These are phyloP conservation scores for Tubosaeta sp. DNA, from an alignment of 768 basidiomycete species.

Conservation along the genomic window DNA sequence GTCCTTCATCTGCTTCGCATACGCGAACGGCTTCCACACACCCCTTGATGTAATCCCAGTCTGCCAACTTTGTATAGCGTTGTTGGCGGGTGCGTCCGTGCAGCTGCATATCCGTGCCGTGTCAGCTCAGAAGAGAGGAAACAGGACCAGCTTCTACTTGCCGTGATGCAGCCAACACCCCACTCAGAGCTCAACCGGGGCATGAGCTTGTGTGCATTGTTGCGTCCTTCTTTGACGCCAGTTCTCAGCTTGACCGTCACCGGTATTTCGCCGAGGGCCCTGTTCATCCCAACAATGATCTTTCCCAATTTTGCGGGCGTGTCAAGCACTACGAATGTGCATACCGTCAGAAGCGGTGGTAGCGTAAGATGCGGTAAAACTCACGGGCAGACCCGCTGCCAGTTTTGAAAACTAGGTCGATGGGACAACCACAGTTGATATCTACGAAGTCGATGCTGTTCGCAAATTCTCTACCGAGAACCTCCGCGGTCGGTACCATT, in stretches of 20 bases:
- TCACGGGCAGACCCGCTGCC: constrained; percentile 87
- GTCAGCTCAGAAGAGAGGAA: constrained; percentile 1
- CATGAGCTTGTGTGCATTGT: constrained; percentile 88
- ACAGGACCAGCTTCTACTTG: constrained; percentile 7
- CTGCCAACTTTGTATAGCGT: constrained; percentile 86
- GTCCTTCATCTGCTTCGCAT: constrained; percentile 63
- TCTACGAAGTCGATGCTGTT: constrained; percentile 85
- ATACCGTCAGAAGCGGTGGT: not conserved
- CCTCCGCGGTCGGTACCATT: constrained; percentile 78
- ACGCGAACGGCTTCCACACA: constrained; percentile 80
- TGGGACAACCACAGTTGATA: constrained; percentile 95
- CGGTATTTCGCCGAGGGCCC: constrained; percentile 85
- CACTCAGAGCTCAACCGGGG: constrained; percentile 62
- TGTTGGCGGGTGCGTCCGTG: constrained; percentile 95
- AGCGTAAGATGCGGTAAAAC: constrained; percentile 28
- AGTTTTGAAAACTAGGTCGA: constrained; percentile 89
- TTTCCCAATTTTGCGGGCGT: constrained; percentile 76
- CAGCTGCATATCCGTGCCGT: constrained; percentile 46
- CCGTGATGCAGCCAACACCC: constrained; percentile 43
- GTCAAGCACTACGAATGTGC: constrained; percentile 65
- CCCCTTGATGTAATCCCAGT: constrained; percentile 90
- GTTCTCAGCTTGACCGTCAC: constrained; percentile 90
- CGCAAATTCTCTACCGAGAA: constrained; percentile 64
- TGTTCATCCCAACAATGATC: constrained; percentile 88
- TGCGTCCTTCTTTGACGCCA: constrained; percentile 85